Evolutionary conservation across 257 asterid species (phyloP).

Genomic region (Rubia yunnanensis): DNA sequence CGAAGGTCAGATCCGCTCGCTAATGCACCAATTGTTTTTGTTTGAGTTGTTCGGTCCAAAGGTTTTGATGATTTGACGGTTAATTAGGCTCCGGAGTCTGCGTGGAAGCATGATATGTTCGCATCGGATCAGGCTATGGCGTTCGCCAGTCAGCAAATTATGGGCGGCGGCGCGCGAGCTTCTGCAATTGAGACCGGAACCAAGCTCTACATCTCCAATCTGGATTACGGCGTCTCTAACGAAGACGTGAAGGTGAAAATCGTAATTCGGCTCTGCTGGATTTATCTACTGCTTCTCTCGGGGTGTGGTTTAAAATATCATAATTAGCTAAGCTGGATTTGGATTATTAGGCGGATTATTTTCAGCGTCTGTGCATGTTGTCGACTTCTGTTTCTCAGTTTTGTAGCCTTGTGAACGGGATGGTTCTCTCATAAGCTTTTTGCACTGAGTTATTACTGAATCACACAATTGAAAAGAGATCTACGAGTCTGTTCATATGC

Average conservation of each 20-base stretch:
- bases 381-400: too few relatives aligned
- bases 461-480: too few relatives aligned
- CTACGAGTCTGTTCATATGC: too few relatives aligned
- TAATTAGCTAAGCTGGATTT: too few relatives aligned
- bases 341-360: too few relatives aligned
- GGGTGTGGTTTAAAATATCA: too few relatives aligned
- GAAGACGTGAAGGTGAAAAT: slow-evolving; percentile 75
- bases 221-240: slow-evolving; percentile 81
- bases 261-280: too few relatives aligned
- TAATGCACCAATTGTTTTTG: not conserved
- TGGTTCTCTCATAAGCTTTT: too few relatives aligned
- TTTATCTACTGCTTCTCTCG: not conserved
- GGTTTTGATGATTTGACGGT: slow-evolving; percentile 2
- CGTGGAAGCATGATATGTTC: slow-evolving; percentile 85
- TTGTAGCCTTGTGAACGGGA: too few relatives aligned
- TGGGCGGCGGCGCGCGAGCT: slow-evolving; percentile 40
- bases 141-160: slow-evolving; percentile 16
- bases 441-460: too few relatives aligned
- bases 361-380: too few relatives aligned
- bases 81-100: slow-evolving; percentile 74
- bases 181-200: slow-evolving; percentile 93
- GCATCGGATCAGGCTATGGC: slow-evolving; percentile 23
- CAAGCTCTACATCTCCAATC: slow-evolving; percentile 83
- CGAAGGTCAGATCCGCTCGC: slow-evolving; percentile 58
- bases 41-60: not conserved